Percentiles rank a stretch among this genome's conserved stretches.
These are phyloP conservation scores for Tilletia indica DNA, from an alignment of 1,284 basidiomycete genomes.

Conservation along the genomic window DNA sequence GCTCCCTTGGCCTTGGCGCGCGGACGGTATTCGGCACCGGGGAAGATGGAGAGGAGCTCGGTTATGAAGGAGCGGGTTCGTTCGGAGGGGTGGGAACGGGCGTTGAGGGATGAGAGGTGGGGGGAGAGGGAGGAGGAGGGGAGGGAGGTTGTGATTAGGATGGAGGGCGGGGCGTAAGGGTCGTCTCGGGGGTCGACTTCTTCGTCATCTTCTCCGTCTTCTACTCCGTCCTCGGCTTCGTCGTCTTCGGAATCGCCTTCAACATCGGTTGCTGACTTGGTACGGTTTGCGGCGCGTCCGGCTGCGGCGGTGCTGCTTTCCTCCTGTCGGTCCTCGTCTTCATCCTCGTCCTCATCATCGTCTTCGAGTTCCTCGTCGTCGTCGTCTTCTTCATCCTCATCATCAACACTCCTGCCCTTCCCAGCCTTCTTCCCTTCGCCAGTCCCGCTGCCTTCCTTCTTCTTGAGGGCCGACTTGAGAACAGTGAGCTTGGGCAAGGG, in stretches of 20 bases:
- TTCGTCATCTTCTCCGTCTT: conserved; percentile 28
- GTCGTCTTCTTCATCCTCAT: conserved; percentile 38
- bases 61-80: conserved; percentile 64
- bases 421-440: conserved; percentile 22
- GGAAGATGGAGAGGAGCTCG: conserved; percentile 85
- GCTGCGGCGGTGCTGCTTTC: background rate
- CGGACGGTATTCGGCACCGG: conserved; percentile 88
- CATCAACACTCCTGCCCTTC: conserved; percentile 32
- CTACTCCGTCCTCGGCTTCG: background rate
- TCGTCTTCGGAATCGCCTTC: conserved; percentile 20
- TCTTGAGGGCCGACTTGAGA: conserved; percentile 37
- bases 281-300: conserved; percentile 16
- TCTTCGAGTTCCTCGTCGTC: conserved; percentile 39
- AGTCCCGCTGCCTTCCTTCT: background rate
- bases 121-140: conserved; percentile 49
- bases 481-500: conserved; percentile 84
- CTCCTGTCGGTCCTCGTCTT: conserved; percentile 19
- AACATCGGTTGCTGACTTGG: too few relatives aligned
- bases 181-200: conserved; percentile 46
- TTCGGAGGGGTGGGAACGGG: conserved; percentile 62
- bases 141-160: conserved; percentile 51
- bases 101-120: conserved; percentile 59
- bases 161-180: conserved; percentile 43
- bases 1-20: conserved; percentile 89
- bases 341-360: background rate